Evolutionary conservation across 2,329 filamentous ascomycete species (phyloP).

Genomic region (Trichoderma atroviride): DNA sequence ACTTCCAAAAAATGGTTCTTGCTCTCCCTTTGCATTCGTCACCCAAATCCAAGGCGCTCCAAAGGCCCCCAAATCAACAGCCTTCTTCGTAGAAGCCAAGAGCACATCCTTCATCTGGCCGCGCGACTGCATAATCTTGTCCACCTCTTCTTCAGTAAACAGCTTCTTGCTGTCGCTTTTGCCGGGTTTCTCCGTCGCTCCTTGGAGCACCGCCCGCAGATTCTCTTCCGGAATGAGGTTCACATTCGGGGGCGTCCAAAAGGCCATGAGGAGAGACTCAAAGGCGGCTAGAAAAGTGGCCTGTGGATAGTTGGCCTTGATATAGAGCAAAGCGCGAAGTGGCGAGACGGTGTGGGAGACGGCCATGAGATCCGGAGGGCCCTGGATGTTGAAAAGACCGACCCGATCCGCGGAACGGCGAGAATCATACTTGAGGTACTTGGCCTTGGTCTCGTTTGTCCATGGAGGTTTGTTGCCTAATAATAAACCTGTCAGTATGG

Average conservation of each 20-base stretch:
- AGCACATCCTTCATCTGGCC: slow-evolving; percentile 52
- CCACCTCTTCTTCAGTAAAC: slow-evolving; percentile 57
- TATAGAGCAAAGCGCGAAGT: slow-evolving; percentile 66
- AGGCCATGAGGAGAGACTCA: slow-evolving; percentile 57
- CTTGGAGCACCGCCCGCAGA: slow-evolving; percentile 46
- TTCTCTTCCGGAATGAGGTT: slow-evolving; percentile 62
- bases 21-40: slow-evolving; percentile 56
- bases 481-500: background rate
- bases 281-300: slow-evolving; percentile 57
- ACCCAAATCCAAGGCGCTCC: slow-evolving; percentile 78
- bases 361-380: slow-evolving; percentile 50
- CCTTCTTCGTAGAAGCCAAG: slow-evolving; percentile 61
- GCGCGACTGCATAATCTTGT: slow-evolving; percentile 57
- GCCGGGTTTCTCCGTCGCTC: slow-evolving; percentile 36
- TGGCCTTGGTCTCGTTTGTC: slow-evolving; percentile 67
- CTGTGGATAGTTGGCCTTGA: slow-evolving; percentile 60
- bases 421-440: slow-evolving; percentile 53
- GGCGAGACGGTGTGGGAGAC: slow-evolving; percentile 54
- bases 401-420: slow-evolving; percentile 44
- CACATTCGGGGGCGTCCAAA: slow-evolving; percentile 63
- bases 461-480: slow-evolving; percentile 75
- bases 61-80: slow-evolving; percentile 68
- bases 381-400: slow-evolving; percentile 41
- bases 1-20: slow-evolving; percentile 76
- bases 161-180: slow-evolving; percentile 33